Conservation (phyloP, 2,329 filamentous ascomycete genomes). For the Xylaria sp. region DNA sequence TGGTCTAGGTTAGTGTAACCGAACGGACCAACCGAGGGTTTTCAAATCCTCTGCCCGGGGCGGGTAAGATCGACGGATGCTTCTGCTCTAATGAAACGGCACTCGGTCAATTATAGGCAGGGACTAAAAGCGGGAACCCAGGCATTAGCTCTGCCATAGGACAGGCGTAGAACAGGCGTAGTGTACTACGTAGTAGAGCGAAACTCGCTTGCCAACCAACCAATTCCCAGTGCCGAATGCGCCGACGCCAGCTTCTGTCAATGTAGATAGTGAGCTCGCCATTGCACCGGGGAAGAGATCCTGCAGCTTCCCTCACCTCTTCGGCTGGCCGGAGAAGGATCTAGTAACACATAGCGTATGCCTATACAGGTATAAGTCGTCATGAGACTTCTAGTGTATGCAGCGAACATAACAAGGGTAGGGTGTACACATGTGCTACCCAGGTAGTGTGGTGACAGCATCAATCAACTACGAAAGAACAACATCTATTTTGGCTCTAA, state of each 20-base stretch:
- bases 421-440: neutral
- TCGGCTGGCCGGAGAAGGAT: neutral
- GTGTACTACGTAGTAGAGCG: no score
- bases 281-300: conserved; percentile 18
- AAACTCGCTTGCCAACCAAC: conserved; percentile 13
- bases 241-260: conserved; percentile 15
- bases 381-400: conserved; percentile 11
- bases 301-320: conserved; percentile 11
- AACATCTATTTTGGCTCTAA: neutral
- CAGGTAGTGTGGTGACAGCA: neutral
- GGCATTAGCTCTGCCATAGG: no score
- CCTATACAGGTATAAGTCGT: neutral
- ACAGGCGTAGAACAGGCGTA: no score
- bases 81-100: conserved; percentile 14
- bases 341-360: neutral
- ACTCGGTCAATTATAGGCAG: conserved; percentile 4
- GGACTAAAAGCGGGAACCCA: neutral
- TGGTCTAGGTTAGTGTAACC: neutral
- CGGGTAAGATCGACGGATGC: conserved; percentile 17
- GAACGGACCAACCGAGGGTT: conserved; percentile 26
- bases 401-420: conserved; percentile 3
- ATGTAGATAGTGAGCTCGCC: neutral
- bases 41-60: conserved; percentile 22
- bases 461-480: neutral
- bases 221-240: conserved; percentile 5